These are phyloP conservation scores for Laguncularia racemosa DNA, from an alignment of 345 rosid species.

Conservation along the genomic window DNA sequence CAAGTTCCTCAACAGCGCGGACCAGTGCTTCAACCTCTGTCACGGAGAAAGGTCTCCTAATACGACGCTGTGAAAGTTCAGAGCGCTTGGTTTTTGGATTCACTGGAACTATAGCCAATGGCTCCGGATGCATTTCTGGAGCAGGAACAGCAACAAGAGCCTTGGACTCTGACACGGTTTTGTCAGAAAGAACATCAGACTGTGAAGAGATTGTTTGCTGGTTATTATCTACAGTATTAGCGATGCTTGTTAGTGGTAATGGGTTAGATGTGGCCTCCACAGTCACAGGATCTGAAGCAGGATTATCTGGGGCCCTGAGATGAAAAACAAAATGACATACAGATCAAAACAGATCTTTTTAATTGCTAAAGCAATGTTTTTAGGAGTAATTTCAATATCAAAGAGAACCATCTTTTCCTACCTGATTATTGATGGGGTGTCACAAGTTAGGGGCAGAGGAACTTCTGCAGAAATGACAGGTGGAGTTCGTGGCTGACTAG, in stretches of 20 bases:
- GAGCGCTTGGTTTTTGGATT: conserved; percentile 60
- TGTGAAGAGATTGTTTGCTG: conserved; percentile 31
- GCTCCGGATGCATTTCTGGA: conserved; percentile 22
- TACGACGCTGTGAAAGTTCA: conserved; percentile 83
- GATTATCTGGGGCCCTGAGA: conserved; percentile 42
- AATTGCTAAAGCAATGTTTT: not conserved
- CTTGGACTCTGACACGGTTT: conserved; percentile 45
- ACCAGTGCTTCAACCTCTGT: conserved; percentile 93
- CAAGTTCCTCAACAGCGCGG: conserved; percentile 81
- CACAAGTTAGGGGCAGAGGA: conserved; percentile 24
- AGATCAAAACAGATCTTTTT: not conserved
- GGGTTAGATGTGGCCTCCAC: conserved; percentile 32
- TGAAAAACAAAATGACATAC: not conserved
- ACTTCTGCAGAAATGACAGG: conserved; percentile 36
- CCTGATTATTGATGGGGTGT: conserved; percentile 36
- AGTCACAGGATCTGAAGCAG: conserved; percentile 27
- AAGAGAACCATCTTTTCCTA: conserved; percentile 17
- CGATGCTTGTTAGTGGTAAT: conserved; percentile 17
- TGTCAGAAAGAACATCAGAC: conserved; percentile 38
- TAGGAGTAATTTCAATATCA: not conserved
- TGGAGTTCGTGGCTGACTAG: conserved; percentile 28
- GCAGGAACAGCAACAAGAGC: conserved; percentile 64
- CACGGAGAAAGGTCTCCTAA: conserved; percentile 96
- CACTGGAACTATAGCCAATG: conserved; percentile 60
- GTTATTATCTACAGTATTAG: conserved; percentile 30